Percentiles rank a stretch among this genome's conserved stretches.
Evolutionary conservation across 2,329 filamentous ascomycete genomes (phyloP).

Genomic region (Monosporascus sp.): DNA sequence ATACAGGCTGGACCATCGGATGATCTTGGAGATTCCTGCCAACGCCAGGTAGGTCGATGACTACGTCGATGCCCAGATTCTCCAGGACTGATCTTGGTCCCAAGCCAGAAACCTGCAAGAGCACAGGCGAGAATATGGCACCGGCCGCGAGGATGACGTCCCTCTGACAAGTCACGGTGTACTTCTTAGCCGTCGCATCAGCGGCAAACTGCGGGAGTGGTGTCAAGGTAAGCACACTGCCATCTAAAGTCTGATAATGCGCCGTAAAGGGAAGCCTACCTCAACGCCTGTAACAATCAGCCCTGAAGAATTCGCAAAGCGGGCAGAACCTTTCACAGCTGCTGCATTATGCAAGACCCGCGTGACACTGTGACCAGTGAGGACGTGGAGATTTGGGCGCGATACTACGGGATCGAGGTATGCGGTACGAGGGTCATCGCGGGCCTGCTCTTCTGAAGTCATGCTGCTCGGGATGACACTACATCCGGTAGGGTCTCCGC

Average conservation of each 20-base stretch:
- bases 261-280: conserved; percentile 19
- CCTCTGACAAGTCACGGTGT: conserved; percentile 20
- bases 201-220: conserved; percentile 20
- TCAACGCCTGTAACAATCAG: conserved; percentile 31
- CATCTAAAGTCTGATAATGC: background rate
- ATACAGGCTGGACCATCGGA: conserved; percentile 23
- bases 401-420: conserved; percentile 33
- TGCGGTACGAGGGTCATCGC: conserved; percentile 34
- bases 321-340: conserved; percentile 6
- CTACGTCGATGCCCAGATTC: conserved; percentile 21
- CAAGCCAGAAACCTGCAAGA: conserved; percentile 30
- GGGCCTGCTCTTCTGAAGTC: conserved; percentile 33
- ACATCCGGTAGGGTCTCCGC: conserved; percentile 31
- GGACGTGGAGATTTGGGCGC: conserved; percentile 34
- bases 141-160: conserved; percentile 28
- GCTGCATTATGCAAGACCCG: conserved; percentile 24
- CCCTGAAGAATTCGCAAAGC: conserved; percentile 5
- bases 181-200: conserved; percentile 12
- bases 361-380: conserved; percentile 34
- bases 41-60: conserved; percentile 28
- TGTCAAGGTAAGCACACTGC: background rate
- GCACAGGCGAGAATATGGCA: conserved; percentile 25
- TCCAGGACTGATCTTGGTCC: conserved; percentile 23
- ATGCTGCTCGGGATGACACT: conserved; percentile 34
- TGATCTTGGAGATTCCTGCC: conserved; percentile 29